Evolutionary conservation across 257 asterid genomes (phyloP), one percentile per base, ranked within the genome.

Genomic region (Petrea volubilis): DNA sequence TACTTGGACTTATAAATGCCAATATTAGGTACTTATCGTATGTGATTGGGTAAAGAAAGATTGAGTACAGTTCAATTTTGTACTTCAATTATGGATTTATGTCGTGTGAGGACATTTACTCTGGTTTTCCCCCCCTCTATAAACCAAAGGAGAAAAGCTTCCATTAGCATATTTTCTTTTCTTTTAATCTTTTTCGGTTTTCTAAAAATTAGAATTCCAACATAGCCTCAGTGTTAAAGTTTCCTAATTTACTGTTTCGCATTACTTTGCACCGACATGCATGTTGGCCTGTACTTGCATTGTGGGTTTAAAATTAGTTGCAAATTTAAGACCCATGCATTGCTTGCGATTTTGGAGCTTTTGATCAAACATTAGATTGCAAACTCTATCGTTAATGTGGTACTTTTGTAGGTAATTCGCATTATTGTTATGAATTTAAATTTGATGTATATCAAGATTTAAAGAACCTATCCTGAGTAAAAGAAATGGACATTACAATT

Each of bases 261-360:
- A 47, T 36, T 41, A 56, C 21, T 49, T 55, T 55, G 25, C 40
- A 31, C 31, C 21, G 33, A 23, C 29, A 14, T 59, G 15, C 47
- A 29, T 64, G 62, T 34, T 24, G 40, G 51, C 13, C 56, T 57
- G 58, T 53, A n/a, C 17, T 21, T 36, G 13, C 71, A 62, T 46
- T 57, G 29, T 52, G 29, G 56, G 18, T 25, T 50, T 7, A 36
- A 51, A 62, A 25, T 72, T 23, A 33, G 31, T 50, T 31, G 20
- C 2, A 13, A 46, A 44, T 20, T 64, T 51, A 8, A 6, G 5
- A 49, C 5, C 59, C 41, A 27, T 64, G 56, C 59, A 28, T 38
- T 11, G 25, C 46, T 61, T 57, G 56, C 51, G 14, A n/a, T 53
- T 71, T 67, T 72, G 64, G 51, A 51, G 9, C 43, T 51, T 62